Conservation (phyloP, 225 moss, liverwort and hornwort genomes). For the Polytrichum commune region DNA sequence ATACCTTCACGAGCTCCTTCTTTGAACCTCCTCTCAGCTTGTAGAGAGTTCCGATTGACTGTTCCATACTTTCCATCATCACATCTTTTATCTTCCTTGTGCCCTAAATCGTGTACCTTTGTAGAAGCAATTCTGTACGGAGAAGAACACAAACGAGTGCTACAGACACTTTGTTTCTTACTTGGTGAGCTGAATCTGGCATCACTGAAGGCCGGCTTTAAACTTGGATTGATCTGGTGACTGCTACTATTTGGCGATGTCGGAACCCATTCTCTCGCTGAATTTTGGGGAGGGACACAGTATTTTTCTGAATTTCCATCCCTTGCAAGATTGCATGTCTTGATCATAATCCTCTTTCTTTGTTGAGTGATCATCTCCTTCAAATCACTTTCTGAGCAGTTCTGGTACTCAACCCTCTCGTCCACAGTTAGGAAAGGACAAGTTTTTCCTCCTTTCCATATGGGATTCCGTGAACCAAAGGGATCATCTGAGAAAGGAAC, state of each 20-base stretch:
- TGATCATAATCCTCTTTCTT: conserved; percentile 10
- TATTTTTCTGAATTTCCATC: conserved; percentile 7
- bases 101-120: background rate
- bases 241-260: conserved; percentile 1
- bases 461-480: background rate
- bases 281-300: background rate
- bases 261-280: conserved; percentile 11
- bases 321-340: conserved; percentile 6
- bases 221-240: conserved; percentile 1
- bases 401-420: background rate
- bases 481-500: background rate
- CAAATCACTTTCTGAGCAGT: conserved; percentile 2
- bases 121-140: background rate
- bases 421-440: conserved; percentile 3
- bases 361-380: conserved; percentile 25
- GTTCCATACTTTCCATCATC: conserved; percentile 6
- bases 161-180: conserved; percentile 6
- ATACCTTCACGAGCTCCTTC: conserved; percentile 13
- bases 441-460: background rate
- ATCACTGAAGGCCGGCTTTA: conserved; percentile 10
- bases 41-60: background rate
- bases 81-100: conserved; percentile 9
- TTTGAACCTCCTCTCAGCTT: background rate
- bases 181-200: conserved; percentile 4
- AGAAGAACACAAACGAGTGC: background rate